Conservation (phyloP, 768 basidiomycete species). For the Brasilioporus rufonigricans region DNA sequence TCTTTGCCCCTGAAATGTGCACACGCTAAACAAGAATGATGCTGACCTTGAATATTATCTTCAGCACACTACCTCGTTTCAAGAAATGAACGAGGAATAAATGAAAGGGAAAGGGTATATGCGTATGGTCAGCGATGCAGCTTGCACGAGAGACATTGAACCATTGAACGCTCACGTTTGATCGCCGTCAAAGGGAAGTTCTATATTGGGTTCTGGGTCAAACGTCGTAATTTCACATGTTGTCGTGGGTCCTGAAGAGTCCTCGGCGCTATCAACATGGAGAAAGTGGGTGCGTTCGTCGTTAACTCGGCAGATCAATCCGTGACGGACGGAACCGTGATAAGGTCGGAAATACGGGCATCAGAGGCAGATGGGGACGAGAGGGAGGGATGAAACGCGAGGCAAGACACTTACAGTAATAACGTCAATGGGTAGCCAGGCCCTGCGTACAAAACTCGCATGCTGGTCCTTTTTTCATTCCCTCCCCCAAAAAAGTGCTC, state of each 20-base stretch:
- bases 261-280: conserved; percentile 56
- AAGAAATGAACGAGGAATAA: background rate
- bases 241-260: conserved; percentile 77
- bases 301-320: conserved; percentile 2
- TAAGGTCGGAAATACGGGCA: background rate
- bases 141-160: background rate
- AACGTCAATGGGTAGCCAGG: conserved; percentile 75
- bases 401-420: conserved; percentile 59
- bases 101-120: background rate
- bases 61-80: conserved; percentile 53
- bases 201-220: conserved; percentile 77
- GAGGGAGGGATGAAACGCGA: background rate
- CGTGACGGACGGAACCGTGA: background rate
- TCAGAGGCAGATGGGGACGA: background rate
- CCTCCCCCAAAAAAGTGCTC: conserved; percentile 55
- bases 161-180: conserved; percentile 44
- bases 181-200: conserved; percentile 73
- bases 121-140: conserved; percentile 8
- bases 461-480: conserved; percentile 68
- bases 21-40: background rate
- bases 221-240: conserved; percentile 86
- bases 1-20: background rate
- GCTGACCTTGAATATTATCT: conserved; percentile 80
- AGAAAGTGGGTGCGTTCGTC: background rate
- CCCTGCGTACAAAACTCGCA: conserved; percentile 83